Evolutionary conservation across 345 rosid genomes (phyloP), one percentile per base, ranked within the genome.

Genomic region (Hibiscus mutabilis): DNA sequence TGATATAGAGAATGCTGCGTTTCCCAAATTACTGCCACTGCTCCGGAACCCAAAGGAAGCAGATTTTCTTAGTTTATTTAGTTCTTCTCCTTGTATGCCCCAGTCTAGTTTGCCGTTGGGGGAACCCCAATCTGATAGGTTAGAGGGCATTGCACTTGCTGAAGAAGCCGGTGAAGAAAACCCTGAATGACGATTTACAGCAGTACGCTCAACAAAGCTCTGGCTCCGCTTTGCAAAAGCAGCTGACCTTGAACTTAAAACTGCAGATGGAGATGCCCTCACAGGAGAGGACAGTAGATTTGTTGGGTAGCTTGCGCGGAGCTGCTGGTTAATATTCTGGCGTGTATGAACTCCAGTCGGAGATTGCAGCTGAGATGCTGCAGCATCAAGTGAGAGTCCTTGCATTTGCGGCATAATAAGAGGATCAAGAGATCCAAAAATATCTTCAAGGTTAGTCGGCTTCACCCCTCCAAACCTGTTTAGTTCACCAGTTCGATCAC

Each of bases 31-130:
- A 76, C 73, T 76, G 60, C 82, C 72, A 27, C 81, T 86, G 40
- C 83, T 80, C 61, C 90, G 77, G 19, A 81, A 69, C 49, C 88
- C 90, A 47, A 88, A 88, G 25, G 98, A 92, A 29, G 90, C 84
- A 6, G 88, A 88, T 63, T 87, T 87, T 22, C 92, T 77, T 9
- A 88, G 84, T 79, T 87, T 87, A 55, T 83, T 86, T 21, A 90
- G 86, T 80, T 92, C 96, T 25, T 85, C 93, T 67, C 86, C 91
- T 52, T 87, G 86, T 53, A 92, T 72, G 6, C 92, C 89, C 96
- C 96, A 92, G 82, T 90, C 92, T 58, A 92, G 69, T 77, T 90
- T 92, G 0, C 98, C 98, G 73, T 85, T 87, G 12, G 95, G 86
- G 13, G 98, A 90, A n/a, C 88, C 91, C 96, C 98, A 92, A 55